These are phyloP conservation scores for Cynanchum wilfordii DNA, from an alignment of 257 asterid species.

Conservation along the genomic window DNA sequence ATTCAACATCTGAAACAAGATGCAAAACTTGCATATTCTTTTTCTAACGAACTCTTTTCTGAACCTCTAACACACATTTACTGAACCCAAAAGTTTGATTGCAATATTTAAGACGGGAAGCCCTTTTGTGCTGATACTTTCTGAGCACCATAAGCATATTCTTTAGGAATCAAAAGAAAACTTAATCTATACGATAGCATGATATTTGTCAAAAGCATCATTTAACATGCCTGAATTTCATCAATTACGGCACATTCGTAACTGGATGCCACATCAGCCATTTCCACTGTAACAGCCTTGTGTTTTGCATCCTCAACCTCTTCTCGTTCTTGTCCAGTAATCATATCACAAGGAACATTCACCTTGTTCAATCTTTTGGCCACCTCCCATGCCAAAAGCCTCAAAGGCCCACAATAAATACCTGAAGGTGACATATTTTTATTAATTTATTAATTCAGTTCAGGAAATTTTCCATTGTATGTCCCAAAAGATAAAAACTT, in stretches of 20 bases:
- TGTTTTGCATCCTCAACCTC: slow-evolving; percentile 85
- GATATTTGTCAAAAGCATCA: background rate
- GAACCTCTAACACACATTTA: background rate
- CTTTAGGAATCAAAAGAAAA: background rate
- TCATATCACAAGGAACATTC: slow-evolving; percentile 82
- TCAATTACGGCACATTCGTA: slow-evolving; percentile 89
- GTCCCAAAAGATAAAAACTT: slow-evolving; percentile 9
- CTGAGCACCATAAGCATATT: background rate
- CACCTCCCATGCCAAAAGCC: slow-evolving; percentile 98
- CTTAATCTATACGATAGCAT: background rate
- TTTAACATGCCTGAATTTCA: slow-evolving; percentile 73
- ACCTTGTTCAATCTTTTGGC: slow-evolving; percentile 85
- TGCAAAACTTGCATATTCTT: background rate
- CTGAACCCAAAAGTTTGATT: background rate
- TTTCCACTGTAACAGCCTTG: slow-evolving; percentile 86
- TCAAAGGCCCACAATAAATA: slow-evolving; percentile 92
- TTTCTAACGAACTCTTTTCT: background rate
- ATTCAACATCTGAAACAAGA: background rate
- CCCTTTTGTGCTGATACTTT: background rate
- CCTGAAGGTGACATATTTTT: slow-evolving; percentile 38
- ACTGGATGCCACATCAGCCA: slow-evolving; percentile 71
- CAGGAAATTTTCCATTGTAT: background rate
- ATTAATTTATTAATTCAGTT: slow-evolving; percentile 5
- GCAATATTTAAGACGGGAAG: background rate
- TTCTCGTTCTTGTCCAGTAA: slow-evolving; percentile 96